Conservation (phyloP, 768 basidiomycete genomes). For the Pulveroboletus sp. region DNA sequence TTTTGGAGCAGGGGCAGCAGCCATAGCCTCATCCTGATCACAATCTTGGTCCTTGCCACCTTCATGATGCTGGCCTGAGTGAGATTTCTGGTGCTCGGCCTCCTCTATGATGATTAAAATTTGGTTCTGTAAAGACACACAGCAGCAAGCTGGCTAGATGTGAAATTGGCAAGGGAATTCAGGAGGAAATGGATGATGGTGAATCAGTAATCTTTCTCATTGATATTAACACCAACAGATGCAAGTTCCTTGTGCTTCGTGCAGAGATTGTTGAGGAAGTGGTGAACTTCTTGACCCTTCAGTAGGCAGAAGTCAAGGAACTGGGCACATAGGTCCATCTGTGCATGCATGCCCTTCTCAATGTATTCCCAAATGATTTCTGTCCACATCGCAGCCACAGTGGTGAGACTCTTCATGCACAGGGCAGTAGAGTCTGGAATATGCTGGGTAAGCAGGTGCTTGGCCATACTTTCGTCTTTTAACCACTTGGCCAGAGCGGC, state of each 20-base stretch:
- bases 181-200: background rate
- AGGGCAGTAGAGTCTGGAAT: background rate
- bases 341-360: background rate
- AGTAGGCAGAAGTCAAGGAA: background rate
- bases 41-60: background rate
- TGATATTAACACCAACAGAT: background rate
- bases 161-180: background rate
- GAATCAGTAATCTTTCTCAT: background rate
- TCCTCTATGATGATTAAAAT: background rate
- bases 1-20: no score
- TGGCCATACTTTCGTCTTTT: slow-evolving; percentile 17
- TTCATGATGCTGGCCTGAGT: background rate
- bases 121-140: background rate
- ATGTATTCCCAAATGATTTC: background rate
- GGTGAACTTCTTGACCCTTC: background rate
- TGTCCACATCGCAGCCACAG: background rate
- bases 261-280: background rate
- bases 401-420: background rate
- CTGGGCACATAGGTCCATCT: background rate
- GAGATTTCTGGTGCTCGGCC: background rate
- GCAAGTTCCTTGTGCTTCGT: background rate
- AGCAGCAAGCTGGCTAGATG: background rate
- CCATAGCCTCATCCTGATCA: background rate
- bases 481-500: no score
- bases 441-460: background rate